Conservation (phyloP, 306 rosid genomes). For the Coriaria nepalensis region DNA sequence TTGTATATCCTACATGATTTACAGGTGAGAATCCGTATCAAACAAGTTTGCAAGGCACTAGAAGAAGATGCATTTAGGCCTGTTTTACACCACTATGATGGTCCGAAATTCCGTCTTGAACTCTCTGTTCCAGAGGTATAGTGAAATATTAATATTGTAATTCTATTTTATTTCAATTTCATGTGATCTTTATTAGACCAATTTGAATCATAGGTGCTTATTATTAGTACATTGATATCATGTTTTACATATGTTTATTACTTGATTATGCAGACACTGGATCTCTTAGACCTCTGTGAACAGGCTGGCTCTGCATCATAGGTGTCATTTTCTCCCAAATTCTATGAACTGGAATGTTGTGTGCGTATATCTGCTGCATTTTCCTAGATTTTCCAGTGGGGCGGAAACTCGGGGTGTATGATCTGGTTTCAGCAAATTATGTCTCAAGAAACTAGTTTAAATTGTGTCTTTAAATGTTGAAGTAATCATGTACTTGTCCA, state of each 20-base stretch:
- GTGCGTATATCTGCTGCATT: too few species aligned
- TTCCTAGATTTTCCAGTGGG: too few species aligned
- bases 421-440: too few species aligned
- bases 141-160: neutral
- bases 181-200: too few species aligned
- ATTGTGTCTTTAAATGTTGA: too few species aligned
- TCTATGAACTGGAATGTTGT: too few species aligned
- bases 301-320: constrained; percentile 82
- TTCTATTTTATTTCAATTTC: neutral
- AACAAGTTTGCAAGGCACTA: constrained; percentile 80
- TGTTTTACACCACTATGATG: constrained; percentile 93
- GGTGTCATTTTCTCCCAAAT: constrained; percentile 4
- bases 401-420: too few species aligned
- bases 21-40: constrained; percentile 71
- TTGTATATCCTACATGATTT: too few species aligned
- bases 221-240: neutral
- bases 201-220: too few species aligned
- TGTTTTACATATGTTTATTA: neutral
- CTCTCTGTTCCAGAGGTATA: constrained; percentile 92
- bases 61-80: constrained; percentile 99
- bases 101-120: constrained; percentile 99
- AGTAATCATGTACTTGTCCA: too few species aligned
- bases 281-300: constrained; percentile 81
- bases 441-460: too few species aligned
- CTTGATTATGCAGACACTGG: constrained; percentile 64